A percentile compares a stretch with the other conserved stretches of the same genome.
phyloP scores from a whole-genome alignment of 2,329 filamentous ascomycete species.

The Penicillium sp. region DNA sequence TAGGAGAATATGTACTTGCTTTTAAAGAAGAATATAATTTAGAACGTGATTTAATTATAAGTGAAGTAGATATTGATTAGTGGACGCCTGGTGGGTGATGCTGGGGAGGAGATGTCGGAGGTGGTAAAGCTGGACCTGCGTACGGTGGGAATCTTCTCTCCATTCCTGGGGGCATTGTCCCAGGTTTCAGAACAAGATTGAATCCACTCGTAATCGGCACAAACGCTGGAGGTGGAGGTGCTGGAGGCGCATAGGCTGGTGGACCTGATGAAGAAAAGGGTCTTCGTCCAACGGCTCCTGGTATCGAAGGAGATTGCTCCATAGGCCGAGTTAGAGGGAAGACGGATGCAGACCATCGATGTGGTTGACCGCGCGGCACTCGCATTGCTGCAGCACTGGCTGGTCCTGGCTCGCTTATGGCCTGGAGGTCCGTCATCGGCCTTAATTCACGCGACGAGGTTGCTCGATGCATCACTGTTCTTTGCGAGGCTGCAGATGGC shows the following conservation, averaged over 20 bases:
- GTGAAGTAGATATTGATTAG: too few species aligned
- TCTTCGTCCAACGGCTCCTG: conserved; percentile 28
- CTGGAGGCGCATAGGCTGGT: conserved; percentile 24
- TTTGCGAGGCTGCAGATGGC: conserved; percentile 21
- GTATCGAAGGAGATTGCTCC: conserved; percentile 29
- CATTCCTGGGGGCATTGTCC: conserved; percentile 22
- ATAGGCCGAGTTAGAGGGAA: conserved; percentile 32
- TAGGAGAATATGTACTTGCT: too few species aligned
- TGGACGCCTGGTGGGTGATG: conserved; percentile 30
- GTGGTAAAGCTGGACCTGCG: conserved; percentile 29
- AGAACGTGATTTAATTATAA: too few species aligned
- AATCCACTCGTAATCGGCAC: conserved; percentile 29
- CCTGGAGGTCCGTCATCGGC: conserved; percentile 41
- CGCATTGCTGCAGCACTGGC: conserved; percentile 24
- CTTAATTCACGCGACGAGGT: conserved; percentile 42
- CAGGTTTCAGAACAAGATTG: conserved; percentile 27
- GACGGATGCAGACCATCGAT: conserved; percentile 36
- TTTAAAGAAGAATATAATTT: too few species aligned
- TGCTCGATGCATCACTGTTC: conserved; percentile 33
- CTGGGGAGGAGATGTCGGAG: conserved; percentile 35
- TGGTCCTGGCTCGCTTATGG: conserved; percentile 19
- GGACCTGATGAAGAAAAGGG: conserved; percentile 39
- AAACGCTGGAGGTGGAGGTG: conserved; percentile 30
- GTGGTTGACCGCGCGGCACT: conserved; percentile 26
- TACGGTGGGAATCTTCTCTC: conserved; percentile 34